These are phyloP conservation scores for Castanea mollissima DNA, from an alignment of 306 rosid genomes.

Conservation along the genomic window DNA sequence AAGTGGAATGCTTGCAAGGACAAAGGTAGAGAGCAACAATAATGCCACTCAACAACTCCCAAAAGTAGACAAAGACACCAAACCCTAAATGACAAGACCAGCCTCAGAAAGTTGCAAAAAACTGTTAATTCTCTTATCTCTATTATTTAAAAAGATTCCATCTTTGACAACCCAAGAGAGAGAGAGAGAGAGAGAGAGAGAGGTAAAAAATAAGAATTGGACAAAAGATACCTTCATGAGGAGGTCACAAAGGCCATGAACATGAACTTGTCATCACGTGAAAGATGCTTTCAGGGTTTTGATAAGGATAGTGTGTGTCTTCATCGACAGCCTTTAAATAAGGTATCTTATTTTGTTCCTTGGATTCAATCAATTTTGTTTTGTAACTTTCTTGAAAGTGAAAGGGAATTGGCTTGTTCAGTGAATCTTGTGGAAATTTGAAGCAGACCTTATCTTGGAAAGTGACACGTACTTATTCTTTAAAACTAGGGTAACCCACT, in stretches of 20 bases:
- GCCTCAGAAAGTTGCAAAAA: slow-evolving; percentile 32
- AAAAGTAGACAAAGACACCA: slow-evolving; percentile 53
- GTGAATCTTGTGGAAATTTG: slow-evolving; percentile 22
- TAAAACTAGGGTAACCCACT: background rate
- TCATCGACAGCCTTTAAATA: slow-evolving; percentile 36
- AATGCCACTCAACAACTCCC: slow-evolving; percentile 47
- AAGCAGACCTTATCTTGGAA: background rate
- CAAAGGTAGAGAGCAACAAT: slow-evolving; percentile 33
- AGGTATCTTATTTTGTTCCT: slow-evolving; percentile 35
- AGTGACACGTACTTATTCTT: background rate
- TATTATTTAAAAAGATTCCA: slow-evolving; percentile 53
- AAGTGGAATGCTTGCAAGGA: slow-evolving; percentile 53
- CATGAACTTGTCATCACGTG: slow-evolving; percentile 68
- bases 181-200: background rate
- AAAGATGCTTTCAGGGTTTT: slow-evolving; percentile 50
- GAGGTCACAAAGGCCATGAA: slow-evolving; percentile 47
- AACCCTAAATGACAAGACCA: slow-evolving; percentile 54
- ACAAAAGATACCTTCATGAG: slow-evolving; percentile 53
- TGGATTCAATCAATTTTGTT: slow-evolving; percentile 36
- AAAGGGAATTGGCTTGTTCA: slow-evolving; percentile 29
- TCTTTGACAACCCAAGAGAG: background rate
- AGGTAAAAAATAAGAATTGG: slow-evolving; percentile 29
- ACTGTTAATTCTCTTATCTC: slow-evolving; percentile 12
- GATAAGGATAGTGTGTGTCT: slow-evolving; percentile 37
- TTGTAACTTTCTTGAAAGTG: slow-evolving; percentile 23